phyloP scores from a whole-genome alignment of 1,284 basidiomycete genomes.

The Microbotryum lychnidis-dioicae region DNA sequence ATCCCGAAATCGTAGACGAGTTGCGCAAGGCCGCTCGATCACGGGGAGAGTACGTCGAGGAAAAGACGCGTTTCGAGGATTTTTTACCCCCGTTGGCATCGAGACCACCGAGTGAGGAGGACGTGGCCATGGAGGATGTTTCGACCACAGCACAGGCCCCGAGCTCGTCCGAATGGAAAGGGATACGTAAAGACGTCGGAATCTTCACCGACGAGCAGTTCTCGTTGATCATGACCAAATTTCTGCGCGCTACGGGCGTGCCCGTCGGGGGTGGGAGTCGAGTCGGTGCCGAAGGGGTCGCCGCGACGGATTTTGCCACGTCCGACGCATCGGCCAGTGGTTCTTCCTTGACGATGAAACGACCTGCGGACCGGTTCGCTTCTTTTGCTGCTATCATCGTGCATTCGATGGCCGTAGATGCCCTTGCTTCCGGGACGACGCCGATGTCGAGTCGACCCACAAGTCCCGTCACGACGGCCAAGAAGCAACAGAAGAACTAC shows the following conservation, averaged over 20 bases:
- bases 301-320: constrained; percentile 26
- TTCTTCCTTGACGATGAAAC: constrained; percentile 63
- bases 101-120: not conserved
- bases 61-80: constrained; percentile 16
- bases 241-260: constrained; percentile 61
- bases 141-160: constrained; percentile 6
- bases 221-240: constrained; percentile 76
- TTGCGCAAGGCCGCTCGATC: constrained; percentile 17
- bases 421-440: constrained; percentile 43
- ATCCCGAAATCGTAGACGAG: constrained; percentile 42
- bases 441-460: constrained; percentile 40
- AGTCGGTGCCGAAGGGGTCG: constrained; percentile 30
- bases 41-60: constrained; percentile 22
- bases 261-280: constrained; percentile 31
- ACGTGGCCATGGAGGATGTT: constrained; percentile 14
- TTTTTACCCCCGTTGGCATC: constrained; percentile 4
- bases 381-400: constrained; percentile 79
- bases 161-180: constrained; percentile 28
- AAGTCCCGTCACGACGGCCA: constrained; percentile 4
- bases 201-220: constrained; percentile 85
- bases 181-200: constrained; percentile 62
- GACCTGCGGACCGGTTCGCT: constrained; percentile 60
- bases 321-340: constrained; percentile 33
- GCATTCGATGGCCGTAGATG: constrained; percentile 84
- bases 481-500: constrained; percentile 44